phyloP scores from a whole-genome alignment of 257 asterid species.

The Solanum chmielewskii region DNA sequence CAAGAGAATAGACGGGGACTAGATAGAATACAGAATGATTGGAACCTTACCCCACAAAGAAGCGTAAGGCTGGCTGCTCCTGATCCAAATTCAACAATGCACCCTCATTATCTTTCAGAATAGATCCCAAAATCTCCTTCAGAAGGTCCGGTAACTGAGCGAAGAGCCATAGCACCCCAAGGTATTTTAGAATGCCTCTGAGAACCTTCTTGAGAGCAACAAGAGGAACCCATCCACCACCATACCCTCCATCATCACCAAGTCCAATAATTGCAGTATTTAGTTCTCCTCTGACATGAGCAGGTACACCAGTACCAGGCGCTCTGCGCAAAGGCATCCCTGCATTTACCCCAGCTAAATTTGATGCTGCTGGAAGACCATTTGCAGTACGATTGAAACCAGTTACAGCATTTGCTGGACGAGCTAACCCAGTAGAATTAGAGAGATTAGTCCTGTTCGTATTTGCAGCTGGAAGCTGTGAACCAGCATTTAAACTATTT shows the following conservation, averaged over 20 bases:
- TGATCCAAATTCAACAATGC: conserved; percentile 92
- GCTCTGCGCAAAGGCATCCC: conserved; percentile 56
- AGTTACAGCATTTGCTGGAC: conserved; percentile 56
- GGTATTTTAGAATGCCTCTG: conserved; percentile 93
- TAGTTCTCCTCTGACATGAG: conserved; percentile 92
- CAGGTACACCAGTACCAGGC: conserved; percentile 87
- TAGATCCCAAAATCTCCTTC: conserved; percentile 95
- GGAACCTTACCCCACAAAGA: conserved; percentile 85
- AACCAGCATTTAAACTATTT: conserved; percentile 41
- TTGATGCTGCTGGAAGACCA: conserved; percentile 54
- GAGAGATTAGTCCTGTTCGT: conserved; percentile 55
- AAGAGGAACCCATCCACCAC: conserved; percentile 99
- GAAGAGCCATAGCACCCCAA: conserved; percentile 96
- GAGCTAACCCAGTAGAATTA: conserved; percentile 41
- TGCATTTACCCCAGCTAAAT: conserved; percentile 36
- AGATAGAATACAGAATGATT: neutral
- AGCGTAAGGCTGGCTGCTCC: conserved; percentile 99
- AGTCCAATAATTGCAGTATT: conserved; percentile 98
- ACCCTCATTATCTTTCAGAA: conserved; percentile 93
- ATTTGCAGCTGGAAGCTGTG: conserved; percentile 46
- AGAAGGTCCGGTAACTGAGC: conserved; percentile 96
- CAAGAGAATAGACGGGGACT: neutral
- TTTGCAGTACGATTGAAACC: conserved; percentile 69
- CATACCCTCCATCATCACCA: conserved; percentile 99
- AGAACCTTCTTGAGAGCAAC: conserved; percentile 97